Conservation (phyloP, 306 rosid genomes). For the Cajanus cajan region DNA sequence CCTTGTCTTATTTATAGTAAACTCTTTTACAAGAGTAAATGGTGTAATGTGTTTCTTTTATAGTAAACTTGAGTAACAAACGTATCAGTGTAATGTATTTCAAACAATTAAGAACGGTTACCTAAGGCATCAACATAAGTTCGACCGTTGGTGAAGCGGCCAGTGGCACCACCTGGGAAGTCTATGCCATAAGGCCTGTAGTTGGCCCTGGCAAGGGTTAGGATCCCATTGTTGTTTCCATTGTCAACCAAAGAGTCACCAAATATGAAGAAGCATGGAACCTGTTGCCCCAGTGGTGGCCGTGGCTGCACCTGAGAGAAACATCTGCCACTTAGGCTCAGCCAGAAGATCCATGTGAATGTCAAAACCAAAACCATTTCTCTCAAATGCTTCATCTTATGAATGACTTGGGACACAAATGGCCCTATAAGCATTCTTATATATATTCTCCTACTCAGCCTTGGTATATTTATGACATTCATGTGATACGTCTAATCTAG, state of each 20-base stretch:
- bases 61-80: too few species aligned
- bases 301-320: slow-evolving; percentile 45
- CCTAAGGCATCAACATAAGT: slow-evolving; percentile 89
- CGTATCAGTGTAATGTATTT: too few species aligned
- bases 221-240: slow-evolving; percentile 72
- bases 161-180: slow-evolving; percentile 80
- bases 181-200: slow-evolving; percentile 87
- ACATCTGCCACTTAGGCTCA: slow-evolving; percentile 43
- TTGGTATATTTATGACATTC: slow-evolving; percentile 31
- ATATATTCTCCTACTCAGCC: background rate
- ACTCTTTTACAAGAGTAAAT: too few species aligned
- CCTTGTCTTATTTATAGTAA: too few species aligned
- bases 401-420: background rate
- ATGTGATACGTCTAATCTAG: slow-evolving; percentile 24
- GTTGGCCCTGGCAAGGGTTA: slow-evolving; percentile 83
- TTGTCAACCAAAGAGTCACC: slow-evolving; percentile 96
- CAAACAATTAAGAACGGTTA: slow-evolving; percentile 7
- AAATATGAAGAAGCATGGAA: slow-evolving; percentile 86
- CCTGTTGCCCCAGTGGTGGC: slow-evolving; percentile 46
- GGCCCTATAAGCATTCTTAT: slow-evolving; percentile 20
- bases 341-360: slow-evolving; percentile 29
- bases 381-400: slow-evolving; percentile 32
- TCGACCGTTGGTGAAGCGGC: slow-evolving; percentile 93
- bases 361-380: slow-evolving; percentile 19
- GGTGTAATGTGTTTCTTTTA: too few species aligned